Base-by-base conservation (phyloP, 164 flowering plant genomes). In the Vitis riparia region DNA sequence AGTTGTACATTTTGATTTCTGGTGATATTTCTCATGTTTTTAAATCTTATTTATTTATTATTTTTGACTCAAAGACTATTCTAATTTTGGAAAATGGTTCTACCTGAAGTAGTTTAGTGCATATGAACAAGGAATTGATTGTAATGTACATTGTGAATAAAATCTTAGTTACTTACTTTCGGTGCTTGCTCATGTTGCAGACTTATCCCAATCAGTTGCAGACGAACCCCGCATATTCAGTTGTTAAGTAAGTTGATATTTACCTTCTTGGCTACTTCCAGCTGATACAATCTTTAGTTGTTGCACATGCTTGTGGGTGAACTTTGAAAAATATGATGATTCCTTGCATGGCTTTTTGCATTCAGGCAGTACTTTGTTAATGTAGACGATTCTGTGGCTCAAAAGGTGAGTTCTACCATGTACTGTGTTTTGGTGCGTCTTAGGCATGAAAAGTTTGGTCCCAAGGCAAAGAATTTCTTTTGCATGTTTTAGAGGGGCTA, bases 211-310 rank as follows among this genome's bases (percentile, higher is more conserved):
- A 91, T 75, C 97, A 91, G 13, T 75, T 91, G 77, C 91, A 74
- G 72, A 76, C 64, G 71, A 88, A 84, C 78, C 87, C 97, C 53
- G 92, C 97, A 47, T 91, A 89, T 73, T 82, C 97, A 55, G 88
- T 81, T 61, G 97, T 89, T 12, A 91, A 81, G 97, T 89, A 71
- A 83, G 89, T 77, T 9, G 27, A 59, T 5, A 23, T 61, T 23
- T 57, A 13, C 23, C 50, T 23, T 56, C 49, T 29, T 19, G 61
- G 27, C 6, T 55, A 27, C 11, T 63, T 53, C 10, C 17, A 66
- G 14, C 12, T 48, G 15, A n/a, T 55, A 37, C 50, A 19, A 3
- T 9, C 32, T 9, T 47, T 64, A n/a, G 9, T 29, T 67, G 44
- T 50, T 15, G 17, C 11, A 51, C 47, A 29, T n/a, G 7, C 1